phyloP scores from a whole-genome alignment of 371 early-diverging fungal species.

The Syncephalastrum contaminatum region DNA sequence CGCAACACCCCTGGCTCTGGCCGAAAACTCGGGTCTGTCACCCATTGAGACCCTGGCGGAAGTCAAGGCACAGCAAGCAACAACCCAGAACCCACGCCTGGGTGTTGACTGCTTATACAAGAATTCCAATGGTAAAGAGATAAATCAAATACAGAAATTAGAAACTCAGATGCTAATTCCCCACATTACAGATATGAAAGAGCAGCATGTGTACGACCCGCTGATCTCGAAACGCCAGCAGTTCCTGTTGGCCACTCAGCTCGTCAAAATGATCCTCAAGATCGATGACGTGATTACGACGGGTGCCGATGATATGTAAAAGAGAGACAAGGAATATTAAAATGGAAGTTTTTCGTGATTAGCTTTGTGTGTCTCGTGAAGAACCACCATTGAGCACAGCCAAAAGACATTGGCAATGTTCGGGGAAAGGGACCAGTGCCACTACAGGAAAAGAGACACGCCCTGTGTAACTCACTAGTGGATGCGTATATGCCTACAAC shows the following conservation, averaged over 20 bases:
- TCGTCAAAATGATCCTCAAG: constrained; percentile 98
- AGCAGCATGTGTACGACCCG: constrained; percentile 97
- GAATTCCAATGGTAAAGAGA: constrained; percentile 74
- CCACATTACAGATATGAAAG: constrained; percentile 84
- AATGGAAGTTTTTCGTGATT: neutral
- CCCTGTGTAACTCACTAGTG: too few relatives aligned
- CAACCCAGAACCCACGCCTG: constrained; percentile 80
- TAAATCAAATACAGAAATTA: neutral
- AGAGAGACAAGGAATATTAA: neutral
- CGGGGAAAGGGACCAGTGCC: too few relatives aligned
- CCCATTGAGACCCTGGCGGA: constrained; percentile 95
- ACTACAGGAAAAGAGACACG: too few relatives aligned
- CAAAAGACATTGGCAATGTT: too few relatives aligned
- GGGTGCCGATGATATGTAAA: constrained; percentile 13
- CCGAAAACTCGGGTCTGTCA: constrained; percentile 97
- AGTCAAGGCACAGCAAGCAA: constrained; percentile 91
- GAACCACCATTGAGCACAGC: too few relatives aligned
- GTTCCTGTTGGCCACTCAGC: constrained; percentile 91
- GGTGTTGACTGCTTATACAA: constrained; percentile 97
- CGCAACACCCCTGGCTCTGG: constrained; percentile 95
- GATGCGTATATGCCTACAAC: too few relatives aligned
- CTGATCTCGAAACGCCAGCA: constrained; percentile 99
- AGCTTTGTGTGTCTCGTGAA: too few relatives aligned
- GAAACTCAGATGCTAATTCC: neutral
- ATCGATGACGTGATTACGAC: constrained; percentile 92